Percentiles rank a stretch among this genome's conserved stretches.
These are phyloP conservation scores for Austroboletus eburneus DNA, from an alignment of 768 basidiomycete species.

Conservation along the genomic window DNA sequence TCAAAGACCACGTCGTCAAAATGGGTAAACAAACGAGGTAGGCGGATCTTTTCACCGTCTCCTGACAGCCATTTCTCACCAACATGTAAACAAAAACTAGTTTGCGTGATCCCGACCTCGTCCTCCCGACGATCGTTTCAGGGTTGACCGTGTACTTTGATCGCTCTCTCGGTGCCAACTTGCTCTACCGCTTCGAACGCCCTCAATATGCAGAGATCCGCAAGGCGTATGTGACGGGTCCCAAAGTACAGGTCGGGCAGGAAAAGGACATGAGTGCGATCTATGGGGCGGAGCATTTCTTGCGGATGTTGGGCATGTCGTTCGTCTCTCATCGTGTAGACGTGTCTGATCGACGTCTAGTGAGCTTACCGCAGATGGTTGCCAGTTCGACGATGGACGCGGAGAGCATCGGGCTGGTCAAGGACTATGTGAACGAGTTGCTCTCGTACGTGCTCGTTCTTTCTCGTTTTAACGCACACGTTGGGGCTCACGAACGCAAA, in stretches of 20 bases:
- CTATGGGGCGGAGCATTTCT: conserved; percentile 92
- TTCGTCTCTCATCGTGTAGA: background rate
- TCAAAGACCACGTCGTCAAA: conserved; percentile 57
- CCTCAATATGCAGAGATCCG: conserved; percentile 83
- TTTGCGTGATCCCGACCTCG: conserved; percentile 61
- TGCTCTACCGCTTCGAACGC: conserved; percentile 95
- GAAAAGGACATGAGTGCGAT: conserved; percentile 87
- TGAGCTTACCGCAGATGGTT: conserved; percentile 89
- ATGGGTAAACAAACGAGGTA: conserved; percentile 46
- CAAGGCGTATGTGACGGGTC: conserved; percentile 69
- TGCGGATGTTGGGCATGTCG: conserved; percentile 82
- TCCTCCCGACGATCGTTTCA: conserved; percentile 77
- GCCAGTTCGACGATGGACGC: conserved; percentile 85
- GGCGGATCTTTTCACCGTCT: conserved; percentile 14
- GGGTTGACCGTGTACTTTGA: conserved; percentile 93
- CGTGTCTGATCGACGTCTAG: conserved; percentile 39
- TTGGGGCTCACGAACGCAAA: background rate
- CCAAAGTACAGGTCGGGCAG: conserved; percentile 57
- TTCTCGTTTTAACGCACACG: background rate
- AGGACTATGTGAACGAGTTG: conserved; percentile 89
- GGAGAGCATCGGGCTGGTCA: conserved; percentile 76
- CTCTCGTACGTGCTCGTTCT: conserved; percentile 53
- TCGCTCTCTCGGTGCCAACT: conserved; percentile 80
- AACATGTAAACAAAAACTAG: conserved; percentile 33
- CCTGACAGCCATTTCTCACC: background rate